phyloP scores from a whole-genome alignment of 148 eudicot genomes.

The Vaccinium darrowii region DNA sequence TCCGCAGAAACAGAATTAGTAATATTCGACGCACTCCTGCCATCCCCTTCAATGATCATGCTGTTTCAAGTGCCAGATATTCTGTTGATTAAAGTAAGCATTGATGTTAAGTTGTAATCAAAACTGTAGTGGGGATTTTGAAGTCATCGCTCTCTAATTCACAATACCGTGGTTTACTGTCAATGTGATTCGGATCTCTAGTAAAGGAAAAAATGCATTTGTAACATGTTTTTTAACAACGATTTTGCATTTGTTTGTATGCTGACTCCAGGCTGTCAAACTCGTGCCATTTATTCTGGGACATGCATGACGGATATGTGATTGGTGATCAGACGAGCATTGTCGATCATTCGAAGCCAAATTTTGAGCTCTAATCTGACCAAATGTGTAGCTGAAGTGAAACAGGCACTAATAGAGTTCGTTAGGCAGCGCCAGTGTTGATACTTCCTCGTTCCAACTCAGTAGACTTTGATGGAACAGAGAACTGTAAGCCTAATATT shows the following conservation, averaged over 20 bases:
- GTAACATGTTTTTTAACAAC: not conserved
- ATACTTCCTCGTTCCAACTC: not conserved
- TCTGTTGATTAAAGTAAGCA: slow-evolving; percentile 10
- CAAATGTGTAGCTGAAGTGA: not conserved
- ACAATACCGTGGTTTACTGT: no score
- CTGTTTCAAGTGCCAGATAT: slow-evolving; percentile 22
- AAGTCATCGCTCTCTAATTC: not conserved
- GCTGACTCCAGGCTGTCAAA: not conserved
- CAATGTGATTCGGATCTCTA: not conserved
- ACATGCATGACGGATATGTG: not conserved
- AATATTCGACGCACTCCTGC: slow-evolving; percentile 39
- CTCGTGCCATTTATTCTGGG: not conserved
- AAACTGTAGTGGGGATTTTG: not conserved
- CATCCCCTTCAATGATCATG: slow-evolving; percentile 41
- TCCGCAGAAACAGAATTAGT: slow-evolving; percentile 54
- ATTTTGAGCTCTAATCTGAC: not conserved
- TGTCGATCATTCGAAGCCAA: not conserved
- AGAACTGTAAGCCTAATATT: not conserved
- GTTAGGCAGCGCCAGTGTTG: not conserved
- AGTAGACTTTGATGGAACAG: slow-evolving; percentile 2
- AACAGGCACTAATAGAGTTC: not conserved
- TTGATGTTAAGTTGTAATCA: not conserved
- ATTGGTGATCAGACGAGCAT: not conserved
- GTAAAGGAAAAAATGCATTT: not conserved
- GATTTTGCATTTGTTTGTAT: not conserved